Conservation (phyloP, 345 rosid species). For the Gossypium australe region DNA sequence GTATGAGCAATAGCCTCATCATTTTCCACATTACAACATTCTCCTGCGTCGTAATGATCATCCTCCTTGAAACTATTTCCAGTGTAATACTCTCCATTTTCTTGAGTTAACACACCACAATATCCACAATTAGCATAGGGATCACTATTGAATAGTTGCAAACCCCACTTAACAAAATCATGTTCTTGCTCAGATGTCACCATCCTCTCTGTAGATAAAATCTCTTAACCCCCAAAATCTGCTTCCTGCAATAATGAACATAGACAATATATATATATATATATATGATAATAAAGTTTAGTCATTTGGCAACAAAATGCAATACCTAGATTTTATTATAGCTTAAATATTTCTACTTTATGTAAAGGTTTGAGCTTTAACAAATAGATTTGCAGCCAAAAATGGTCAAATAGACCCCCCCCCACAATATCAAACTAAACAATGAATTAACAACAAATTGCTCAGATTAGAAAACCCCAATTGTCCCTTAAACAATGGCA, state of each 20-base stretch:
- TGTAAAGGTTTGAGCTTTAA: neutral
- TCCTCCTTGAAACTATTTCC: conserved; percentile 37
- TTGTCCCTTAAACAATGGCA: neutral
- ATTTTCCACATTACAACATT: conserved; percentile 32
- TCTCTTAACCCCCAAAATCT: neutral
- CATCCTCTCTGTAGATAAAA: conserved; percentile 20
- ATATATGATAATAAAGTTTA: neutral
- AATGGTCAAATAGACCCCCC: neutral
- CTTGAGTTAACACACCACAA: conserved; percentile 24
- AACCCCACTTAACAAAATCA: conserved; percentile 57
- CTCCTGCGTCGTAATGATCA: conserved; percentile 28
- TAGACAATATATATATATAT: neutral
- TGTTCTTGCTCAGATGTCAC: conserved; percentile 50
- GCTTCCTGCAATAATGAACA: conserved; percentile 13
- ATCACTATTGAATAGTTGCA: conserved; percentile 47
- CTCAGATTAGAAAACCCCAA: conserved; percentile 7
- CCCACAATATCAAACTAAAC: neutral
- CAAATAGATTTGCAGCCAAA: neutral
- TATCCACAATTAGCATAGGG: conserved; percentile 43
- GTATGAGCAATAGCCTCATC: conserved; percentile 55
- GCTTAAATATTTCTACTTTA: neutral
- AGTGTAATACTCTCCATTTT: conserved; percentile 32
- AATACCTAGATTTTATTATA: neutral
- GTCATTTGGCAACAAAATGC: neutral
- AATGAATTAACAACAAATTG: neutral